Base-by-base conservation (phyloP, 805 yeast genomes). In the Phaffomyces opuntiae region DNA sequence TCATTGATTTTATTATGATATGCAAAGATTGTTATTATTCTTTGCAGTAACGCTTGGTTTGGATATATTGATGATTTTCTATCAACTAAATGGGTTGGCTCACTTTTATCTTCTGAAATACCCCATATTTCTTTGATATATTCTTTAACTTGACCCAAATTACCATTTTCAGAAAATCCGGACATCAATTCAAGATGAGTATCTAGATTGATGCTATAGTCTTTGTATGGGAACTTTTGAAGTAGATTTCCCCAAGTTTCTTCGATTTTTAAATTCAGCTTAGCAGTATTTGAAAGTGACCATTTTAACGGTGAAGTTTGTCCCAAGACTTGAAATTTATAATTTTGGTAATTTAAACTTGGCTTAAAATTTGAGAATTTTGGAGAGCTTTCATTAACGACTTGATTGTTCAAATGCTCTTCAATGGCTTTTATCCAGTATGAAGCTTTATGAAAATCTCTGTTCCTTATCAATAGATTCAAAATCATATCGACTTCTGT, bases 41-140 rank as follows among this genome's bases (percentile, higher is more conserved):
- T 26, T 17, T 47, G 45, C 12, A 57, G 17, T 4, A 57, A 45
- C 5, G 42, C 46, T n/a, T n/a, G 11, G 25, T 50, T 53, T 13
- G 61, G 61, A 37, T 55, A 57, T 7, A 57, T 31, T 4, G 51
- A 37, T 9, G 55, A 50, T 3, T 49, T 27, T 19, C 14, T 34
- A 2, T 50, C 41, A 12, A 54, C 25, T 12, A 49, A 16, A 11
- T 27, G 25, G 11, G 14, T 16, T 16, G 53, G 49, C 9, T n/a
- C 34, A 27, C 46, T 19, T 9, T 41, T 47, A n/a, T 31, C 25
- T 14, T 36, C 44, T 27, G 33, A 34, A 14, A 57, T 49, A 6
- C 60, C 61, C 61, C 61, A 57, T 0, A 54, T 47, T 38, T 47
- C 38, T 7, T 38, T 17, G 14, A 57, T 49, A 17, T 57, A 56